Base-by-base conservation (phyloP, 805 yeast genomes). In the Metschnikowia reukaufii region DNA sequence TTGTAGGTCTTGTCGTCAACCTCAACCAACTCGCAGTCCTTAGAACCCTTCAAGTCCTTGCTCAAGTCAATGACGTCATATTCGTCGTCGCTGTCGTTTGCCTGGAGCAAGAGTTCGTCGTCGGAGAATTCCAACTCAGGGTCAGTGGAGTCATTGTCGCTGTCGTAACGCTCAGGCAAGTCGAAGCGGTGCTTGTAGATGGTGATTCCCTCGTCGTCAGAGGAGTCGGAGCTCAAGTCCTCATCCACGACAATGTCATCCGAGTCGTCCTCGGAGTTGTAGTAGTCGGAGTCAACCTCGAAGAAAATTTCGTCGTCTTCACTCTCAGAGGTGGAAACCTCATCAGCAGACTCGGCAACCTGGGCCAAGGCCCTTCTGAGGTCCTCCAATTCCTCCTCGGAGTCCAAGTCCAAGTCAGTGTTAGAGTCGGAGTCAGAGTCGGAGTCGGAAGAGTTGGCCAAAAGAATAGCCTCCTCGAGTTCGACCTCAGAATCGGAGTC, bases 1-100 rank as follows among this genome's bases (percentile, higher is more conserved):
- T 70, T 68, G 58, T 70, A 72, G 13, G 65, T 63, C 47, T 66
- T 60, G 32, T 69, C 73, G 45, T 70, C 69, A 18, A 67, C 52
- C 54, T 71, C 67, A 21, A 61, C 57, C 48, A 72, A 63, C 58
- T 72, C 76, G 54, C 73, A 72, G 58, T 72, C 77, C 50, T 72
- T 72, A 34, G 73, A 66, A 58, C 68, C 62, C 50, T 65, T 67
- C 54, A 72, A 67, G 57, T 72, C 77, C 36, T 64, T 64, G 37
- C 71, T 58, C 57, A 72, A 67, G 54, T 72, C 77, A 51, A 71
- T 66, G 34, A 71, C 58, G 39, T 63, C 67, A 40, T 59, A 54
- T 38, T 66, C 70, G 15, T 61, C 51, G 41, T 54, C 58, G 25
- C 56, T 51, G 48, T 55, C 58, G 21, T 55, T 40, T 10, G 58